These are phyloP conservation scores for Myxozyma nipponensis DNA, from an alignment of 805 yeast genomes.

Conservation along the genomic window DNA sequence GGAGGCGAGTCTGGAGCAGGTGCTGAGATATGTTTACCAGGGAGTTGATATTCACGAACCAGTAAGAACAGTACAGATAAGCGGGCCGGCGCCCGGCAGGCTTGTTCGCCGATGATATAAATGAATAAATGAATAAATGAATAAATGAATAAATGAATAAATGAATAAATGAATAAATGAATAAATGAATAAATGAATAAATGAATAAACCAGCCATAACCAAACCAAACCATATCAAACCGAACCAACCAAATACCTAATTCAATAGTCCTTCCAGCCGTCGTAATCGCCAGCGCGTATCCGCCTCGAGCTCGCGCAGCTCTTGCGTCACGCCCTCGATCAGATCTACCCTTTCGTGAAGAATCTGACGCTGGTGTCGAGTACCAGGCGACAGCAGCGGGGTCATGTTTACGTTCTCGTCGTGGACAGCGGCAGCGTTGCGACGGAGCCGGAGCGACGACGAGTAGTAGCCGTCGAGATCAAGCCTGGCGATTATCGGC, in stretches of 20 bases:
- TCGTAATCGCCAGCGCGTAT: neutral
- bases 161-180: neutral
- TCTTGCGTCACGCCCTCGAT: neutral
- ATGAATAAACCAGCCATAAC: slow-evolving; percentile 20
- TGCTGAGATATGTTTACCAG: slow-evolving; percentile 21
- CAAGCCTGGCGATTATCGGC: slow-evolving; percentile 14
- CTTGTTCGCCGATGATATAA: neutral
- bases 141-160: neutral
- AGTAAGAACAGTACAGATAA: slow-evolving; percentile 8
- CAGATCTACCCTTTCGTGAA: neutral
- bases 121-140: too few species aligned
- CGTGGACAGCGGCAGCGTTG: too few species aligned
- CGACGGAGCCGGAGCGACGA: slow-evolving; percentile 17
- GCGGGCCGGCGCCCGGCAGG: neutral
- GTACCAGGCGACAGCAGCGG: too few species aligned
- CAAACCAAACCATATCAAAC: too few species aligned
- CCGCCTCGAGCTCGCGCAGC: neutral
- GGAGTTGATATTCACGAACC: slow-evolving; percentile 27
- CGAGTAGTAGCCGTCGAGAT: slow-evolving; percentile 22
- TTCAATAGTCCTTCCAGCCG: too few species aligned
- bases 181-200: neutral
- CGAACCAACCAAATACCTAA: too few species aligned
- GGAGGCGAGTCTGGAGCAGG: slow-evolving; percentile 20
- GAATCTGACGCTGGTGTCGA: neutral
- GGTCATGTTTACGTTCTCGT: too few species aligned